Conservation (phyloP, 2,329 filamentous ascomycete species). For the Trichoderma breve region DNA sequence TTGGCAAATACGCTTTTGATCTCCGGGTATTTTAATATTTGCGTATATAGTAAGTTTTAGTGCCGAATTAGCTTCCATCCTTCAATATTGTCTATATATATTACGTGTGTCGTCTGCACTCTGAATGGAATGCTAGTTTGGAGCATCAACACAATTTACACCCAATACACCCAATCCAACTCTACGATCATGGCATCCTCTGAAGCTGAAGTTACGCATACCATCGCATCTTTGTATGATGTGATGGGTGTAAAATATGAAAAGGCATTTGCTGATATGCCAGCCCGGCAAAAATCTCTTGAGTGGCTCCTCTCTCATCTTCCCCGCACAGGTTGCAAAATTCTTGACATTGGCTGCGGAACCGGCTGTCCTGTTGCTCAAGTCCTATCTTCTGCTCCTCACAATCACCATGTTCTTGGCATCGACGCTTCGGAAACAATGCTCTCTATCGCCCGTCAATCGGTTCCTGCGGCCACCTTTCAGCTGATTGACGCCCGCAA, state of each 20-base stretch:
- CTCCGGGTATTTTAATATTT: neutral
- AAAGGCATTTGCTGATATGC: neutral
- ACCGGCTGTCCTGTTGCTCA: neutral
- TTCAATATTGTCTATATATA: neutral
- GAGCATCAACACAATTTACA: neutral
- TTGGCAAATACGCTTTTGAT: neutral
- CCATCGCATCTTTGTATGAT: neutral
- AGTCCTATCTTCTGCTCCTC: neutral
- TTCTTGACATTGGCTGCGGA: neutral
- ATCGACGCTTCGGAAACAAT: neutral
- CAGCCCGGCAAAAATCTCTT: neutral
- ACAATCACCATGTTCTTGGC: neutral
- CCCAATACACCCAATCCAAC: neutral
- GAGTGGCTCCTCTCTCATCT: neutral
- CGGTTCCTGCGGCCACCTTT: neutral
- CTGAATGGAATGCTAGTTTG: neutral
- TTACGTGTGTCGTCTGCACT: neutral
- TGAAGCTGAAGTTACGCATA: neutral
- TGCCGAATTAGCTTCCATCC: neutral
- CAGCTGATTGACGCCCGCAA: neutral
- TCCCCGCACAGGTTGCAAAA: neutral
- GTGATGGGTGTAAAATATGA: neutral
- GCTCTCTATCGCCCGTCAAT: neutral
- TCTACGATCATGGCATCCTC: neutral
- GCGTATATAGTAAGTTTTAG: neutral